A percentile compares a stretch with the other conserved stretches of the same genome.
These are phyloP conservation scores for Fomes fomentarius DNA, from an alignment of 1,284 basidiomycete species.

Conservation along the genomic window DNA sequence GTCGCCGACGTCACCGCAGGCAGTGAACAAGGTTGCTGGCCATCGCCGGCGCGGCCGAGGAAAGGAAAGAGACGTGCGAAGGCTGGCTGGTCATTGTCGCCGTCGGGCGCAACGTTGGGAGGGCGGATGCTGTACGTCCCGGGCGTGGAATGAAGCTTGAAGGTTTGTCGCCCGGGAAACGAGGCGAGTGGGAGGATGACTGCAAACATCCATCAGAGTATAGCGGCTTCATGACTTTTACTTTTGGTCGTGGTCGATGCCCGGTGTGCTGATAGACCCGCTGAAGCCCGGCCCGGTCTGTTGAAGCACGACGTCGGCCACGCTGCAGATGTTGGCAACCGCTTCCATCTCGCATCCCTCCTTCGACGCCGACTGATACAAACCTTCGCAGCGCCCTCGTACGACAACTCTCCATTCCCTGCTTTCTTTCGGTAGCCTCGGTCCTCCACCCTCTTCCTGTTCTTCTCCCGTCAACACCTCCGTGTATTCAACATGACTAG, in stretches of 20 bases:
- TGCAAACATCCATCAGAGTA: neutral
- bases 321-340: no score
- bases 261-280: neutral
- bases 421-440: no score
- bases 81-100: neutral
- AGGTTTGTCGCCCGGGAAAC: conserved; percentile 2
- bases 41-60: no score
- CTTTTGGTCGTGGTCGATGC: neutral
- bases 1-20: conserved; percentile 3
- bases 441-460: no score
- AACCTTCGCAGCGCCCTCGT: neutral
- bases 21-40: no score
- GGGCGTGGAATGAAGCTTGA: no score
- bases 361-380: neutral
- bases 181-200: neutral
- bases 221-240: neutral
- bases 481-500: conserved; percentile 3
- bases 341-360: no score
- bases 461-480: neutral
- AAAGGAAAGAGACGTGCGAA: no score
- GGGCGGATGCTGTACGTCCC: no score
- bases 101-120: no score
- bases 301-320: no score
- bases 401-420: no score
- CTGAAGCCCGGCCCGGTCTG: neutral